Evolutionary conservation across 257 asterid species (phyloP).

Genomic region (Solanum clarkiae): DNA sequence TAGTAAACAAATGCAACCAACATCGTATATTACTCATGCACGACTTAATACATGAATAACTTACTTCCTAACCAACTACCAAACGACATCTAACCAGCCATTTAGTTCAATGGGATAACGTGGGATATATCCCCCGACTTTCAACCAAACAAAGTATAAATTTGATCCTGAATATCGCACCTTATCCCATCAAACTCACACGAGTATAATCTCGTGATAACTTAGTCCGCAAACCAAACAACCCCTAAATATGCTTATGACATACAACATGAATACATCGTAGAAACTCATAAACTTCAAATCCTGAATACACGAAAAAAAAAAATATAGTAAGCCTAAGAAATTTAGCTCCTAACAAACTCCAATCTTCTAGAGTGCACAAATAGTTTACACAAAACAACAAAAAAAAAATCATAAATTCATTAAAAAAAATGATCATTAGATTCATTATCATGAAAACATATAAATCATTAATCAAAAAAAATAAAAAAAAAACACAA

Average conservation of each 20-base stretch:
- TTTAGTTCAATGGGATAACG: not conserved
- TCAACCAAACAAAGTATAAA: not conserved
- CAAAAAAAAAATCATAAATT: not conserved
- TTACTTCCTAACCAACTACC: not conserved
- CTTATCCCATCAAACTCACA: not conserved
- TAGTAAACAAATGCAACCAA: not conserved
- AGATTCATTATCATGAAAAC: not conserved
- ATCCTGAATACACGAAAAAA: not conserved
- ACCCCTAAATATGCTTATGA: not conserved
- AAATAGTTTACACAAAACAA: not conserved
- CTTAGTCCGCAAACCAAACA: not conserved
- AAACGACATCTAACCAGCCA: not conserved
- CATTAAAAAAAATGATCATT: not conserved
- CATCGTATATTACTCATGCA: not conserved
- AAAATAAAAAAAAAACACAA: too few species aligned
- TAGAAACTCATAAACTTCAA: not conserved
- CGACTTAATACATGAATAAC: not conserved
- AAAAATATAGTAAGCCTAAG: not conserved
- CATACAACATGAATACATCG: too few species aligned
- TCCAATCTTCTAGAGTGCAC: not conserved
- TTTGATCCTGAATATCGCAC: not conserved
- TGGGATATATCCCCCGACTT: not conserved
- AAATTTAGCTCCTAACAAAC: not conserved
- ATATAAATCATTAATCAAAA: not conserved
- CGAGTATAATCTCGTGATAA: not conserved